A percentile compares a stretch with the other conserved stretches of the same genome.
Conservation (phyloP, 257 asterid species). For the Paraleonurus japonicus region DNA sequence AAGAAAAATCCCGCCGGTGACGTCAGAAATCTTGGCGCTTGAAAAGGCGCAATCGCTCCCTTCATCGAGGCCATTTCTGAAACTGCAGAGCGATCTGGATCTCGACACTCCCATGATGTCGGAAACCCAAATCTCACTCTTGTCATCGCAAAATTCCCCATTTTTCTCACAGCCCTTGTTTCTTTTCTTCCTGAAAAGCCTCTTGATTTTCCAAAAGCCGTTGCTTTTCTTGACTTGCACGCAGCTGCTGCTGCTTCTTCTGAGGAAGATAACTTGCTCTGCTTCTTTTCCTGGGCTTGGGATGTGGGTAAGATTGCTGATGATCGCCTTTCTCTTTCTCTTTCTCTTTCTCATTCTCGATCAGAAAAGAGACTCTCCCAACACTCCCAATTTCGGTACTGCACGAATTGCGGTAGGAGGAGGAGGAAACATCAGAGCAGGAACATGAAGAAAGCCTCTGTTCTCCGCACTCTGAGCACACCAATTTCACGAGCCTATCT, state of each 20-base stretch:
- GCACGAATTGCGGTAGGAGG: slow-evolving; percentile 64
- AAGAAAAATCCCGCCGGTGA: slow-evolving; percentile 55
- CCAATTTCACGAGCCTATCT: slow-evolving; percentile 64
- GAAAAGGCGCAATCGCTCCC: slow-evolving; percentile 55
- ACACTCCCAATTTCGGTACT: slow-evolving; percentile 74
- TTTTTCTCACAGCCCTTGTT: slow-evolving; percentile 31
- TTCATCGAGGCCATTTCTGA: slow-evolving; percentile 56
- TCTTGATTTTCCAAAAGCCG: slow-evolving; percentile 79
- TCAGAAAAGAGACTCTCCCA: slow-evolving; percentile 70
- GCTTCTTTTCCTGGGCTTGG: slow-evolving; percentile 33
- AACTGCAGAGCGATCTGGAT: slow-evolving; percentile 90
- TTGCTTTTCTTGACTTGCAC: slow-evolving; percentile 69
- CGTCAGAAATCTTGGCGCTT: slow-evolving; percentile 90
- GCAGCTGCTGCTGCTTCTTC: slow-evolving; percentile 82
- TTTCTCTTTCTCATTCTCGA: slow-evolving; percentile 58
- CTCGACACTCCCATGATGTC: slow-evolving; percentile 65
- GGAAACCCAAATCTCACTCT: slow-evolving; percentile 57
- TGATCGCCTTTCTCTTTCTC: slow-evolving; percentile 35
- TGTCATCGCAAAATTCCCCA: slow-evolving; percentile 41
- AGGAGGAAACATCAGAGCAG: slow-evolving; percentile 74
- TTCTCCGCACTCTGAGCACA: slow-evolving; percentile 94
- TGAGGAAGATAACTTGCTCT: slow-evolving; percentile 53
- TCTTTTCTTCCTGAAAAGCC: slow-evolving; percentile 60
- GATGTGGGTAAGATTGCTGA: neutral
- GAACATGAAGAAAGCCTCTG: slow-evolving; percentile 84